phyloP scores from a whole-genome alignment of 371 early-diverging fungal genomes.

The Sanchytrium tribonematis region DNA sequence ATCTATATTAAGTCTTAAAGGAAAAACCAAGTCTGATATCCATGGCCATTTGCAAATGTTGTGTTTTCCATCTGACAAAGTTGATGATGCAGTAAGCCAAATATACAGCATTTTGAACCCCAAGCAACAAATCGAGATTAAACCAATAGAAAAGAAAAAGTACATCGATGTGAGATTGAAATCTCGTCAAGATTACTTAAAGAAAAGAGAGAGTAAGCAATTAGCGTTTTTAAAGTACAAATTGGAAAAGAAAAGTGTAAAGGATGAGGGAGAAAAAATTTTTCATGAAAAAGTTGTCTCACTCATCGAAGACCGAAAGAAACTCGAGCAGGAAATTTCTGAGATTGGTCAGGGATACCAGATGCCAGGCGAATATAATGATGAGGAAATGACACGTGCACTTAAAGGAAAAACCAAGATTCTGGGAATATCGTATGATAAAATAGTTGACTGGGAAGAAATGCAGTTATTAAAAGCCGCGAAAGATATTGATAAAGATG shows the following conservation, averaged over 20 bases:
- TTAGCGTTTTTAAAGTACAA: constrained; percentile 39
- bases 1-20: too few species aligned
- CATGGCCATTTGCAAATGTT: too few species aligned
- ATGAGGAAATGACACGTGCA: constrained; percentile 71
- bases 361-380: constrained; percentile 70
- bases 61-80: too few species aligned
- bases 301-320: constrained; percentile 50
- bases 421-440: constrained; percentile 11
- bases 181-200: constrained; percentile 66
- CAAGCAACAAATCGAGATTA: too few species aligned
- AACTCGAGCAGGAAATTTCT: constrained; percentile 17
- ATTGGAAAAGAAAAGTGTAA: constrained; percentile 42
- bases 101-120: too few species aligned
- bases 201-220: constrained; percentile 51
- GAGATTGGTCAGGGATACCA: constrained; percentile 46
- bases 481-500: constrained; percentile 30
- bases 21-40: too few species aligned
- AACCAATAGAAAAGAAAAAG: too few species aligned
- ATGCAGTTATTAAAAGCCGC: constrained; percentile 20
- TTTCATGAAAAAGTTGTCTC: constrained; percentile 44
- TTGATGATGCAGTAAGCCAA: too few species aligned
- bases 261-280: constrained; percentile 39
- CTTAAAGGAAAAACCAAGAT: constrained; percentile 68
- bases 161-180: constrained; percentile 45
- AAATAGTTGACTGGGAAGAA: constrained; percentile 4